phyloP scores from a whole-genome alignment of 495 filamentous ascomycete species.

The Amniculicola lignicola region DNA sequence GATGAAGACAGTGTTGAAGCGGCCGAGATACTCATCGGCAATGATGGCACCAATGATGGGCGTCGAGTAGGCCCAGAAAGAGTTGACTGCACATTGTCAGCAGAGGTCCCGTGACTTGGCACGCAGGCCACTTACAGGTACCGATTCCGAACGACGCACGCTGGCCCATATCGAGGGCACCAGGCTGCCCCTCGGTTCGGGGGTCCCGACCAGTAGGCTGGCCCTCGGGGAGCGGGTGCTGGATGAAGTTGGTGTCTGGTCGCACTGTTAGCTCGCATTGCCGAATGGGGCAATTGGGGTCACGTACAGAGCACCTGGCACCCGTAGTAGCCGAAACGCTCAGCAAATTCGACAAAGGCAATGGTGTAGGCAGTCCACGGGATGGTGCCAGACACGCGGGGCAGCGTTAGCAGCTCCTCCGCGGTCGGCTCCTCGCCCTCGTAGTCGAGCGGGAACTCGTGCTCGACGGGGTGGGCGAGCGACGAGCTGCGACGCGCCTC shows the following conservation, averaged over 20 bases:
- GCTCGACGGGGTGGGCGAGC: neutral
- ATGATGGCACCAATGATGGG: conserved; percentile 67
- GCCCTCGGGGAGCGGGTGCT: conserved; percentile 58
- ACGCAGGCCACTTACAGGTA: conserved; percentile 41
- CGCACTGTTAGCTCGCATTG: neutral
- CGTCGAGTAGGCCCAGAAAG: conserved; percentile 72
- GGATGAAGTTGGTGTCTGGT: conserved; percentile 59
- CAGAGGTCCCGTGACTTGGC: neutral
- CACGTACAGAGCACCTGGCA: conserved; percentile 63
- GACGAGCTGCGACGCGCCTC: conserved; percentile 1
- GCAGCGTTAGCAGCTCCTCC: conserved; percentile 59
- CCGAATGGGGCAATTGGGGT: neutral
- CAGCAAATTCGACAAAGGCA: conserved; percentile 71
- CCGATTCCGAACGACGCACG: conserved; percentile 63
- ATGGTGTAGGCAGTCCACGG: conserved; percentile 65
- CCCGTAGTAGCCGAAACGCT: conserved; percentile 79
- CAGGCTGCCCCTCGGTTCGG: conserved; percentile 49
- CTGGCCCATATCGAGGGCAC: conserved; percentile 68
- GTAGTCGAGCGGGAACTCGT: conserved; percentile 24
- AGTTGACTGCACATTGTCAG: conserved; percentile 50
- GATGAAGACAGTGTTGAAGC: conserved; percentile 65
- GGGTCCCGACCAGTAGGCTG: conserved; percentile 58
- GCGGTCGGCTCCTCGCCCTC: conserved; percentile 51
- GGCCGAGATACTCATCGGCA: conserved; percentile 68
- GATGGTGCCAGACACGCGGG: conserved; percentile 62